These are phyloP conservation scores for Pythium plurisporium DNA, from an alignment of 352 stramenopile genomes.

Conservation along the genomic window DNA sequence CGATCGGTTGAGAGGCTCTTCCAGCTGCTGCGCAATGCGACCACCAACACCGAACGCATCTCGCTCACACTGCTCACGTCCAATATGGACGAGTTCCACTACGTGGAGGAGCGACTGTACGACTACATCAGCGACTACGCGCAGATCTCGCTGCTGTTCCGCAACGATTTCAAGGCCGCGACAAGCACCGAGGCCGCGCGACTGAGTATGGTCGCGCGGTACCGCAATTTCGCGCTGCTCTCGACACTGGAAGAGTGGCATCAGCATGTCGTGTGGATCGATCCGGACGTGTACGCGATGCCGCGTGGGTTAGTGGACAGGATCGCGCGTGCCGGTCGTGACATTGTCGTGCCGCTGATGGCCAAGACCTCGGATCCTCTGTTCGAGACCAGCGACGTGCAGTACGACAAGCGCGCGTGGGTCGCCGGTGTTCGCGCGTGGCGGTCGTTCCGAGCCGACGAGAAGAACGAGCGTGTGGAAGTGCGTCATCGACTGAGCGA, in stretches of 20 bases:
- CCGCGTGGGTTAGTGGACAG: conserved; percentile 25
- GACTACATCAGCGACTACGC: conserved; percentile 20
- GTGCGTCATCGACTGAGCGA: neutral
- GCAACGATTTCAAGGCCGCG: conserved; percentile 28
- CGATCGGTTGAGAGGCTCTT: conserved; percentile 29
- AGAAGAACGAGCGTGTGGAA: neutral
- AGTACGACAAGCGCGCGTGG: neutral
- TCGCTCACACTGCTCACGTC: conserved; percentile 39
- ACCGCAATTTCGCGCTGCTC: conserved; percentile 38
- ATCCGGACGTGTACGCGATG: conserved; percentile 30
- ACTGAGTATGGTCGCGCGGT: conserved; percentile 28
- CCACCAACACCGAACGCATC: conserved; percentile 25
- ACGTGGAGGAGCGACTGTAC: conserved; percentile 15
- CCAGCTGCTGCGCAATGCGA: conserved; percentile 22
- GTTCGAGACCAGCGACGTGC: neutral
- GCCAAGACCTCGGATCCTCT: neutral
- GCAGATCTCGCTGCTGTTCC: conserved; percentile 30
- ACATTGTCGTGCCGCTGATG: conserved; percentile 23
- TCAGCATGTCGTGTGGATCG: conserved; percentile 37
- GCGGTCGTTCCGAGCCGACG: neutral
- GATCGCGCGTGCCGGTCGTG: conserved; percentile 22
- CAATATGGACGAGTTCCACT: conserved; percentile 24
- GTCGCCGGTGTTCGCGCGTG: neutral
- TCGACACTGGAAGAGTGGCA: conserved; percentile 34
- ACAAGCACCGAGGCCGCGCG: neutral